These are phyloP conservation scores for Diaporthe humulicola DNA, from an alignment of 2,329 filamentous ascomycete genomes.

Conservation along the genomic window DNA sequence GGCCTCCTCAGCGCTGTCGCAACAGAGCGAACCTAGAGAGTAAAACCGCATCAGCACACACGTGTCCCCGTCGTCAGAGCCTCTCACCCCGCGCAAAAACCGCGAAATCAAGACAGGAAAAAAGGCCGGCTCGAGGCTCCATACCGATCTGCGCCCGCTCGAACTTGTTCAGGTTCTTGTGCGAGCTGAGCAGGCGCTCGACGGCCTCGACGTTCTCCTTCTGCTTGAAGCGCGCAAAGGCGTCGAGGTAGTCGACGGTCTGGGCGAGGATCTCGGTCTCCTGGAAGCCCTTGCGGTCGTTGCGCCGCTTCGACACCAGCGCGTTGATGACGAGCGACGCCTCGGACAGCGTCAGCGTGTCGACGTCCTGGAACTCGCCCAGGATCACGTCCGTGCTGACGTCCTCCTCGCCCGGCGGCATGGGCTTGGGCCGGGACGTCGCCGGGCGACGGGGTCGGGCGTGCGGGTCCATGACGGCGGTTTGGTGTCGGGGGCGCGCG, in stretches of 20 bases:
- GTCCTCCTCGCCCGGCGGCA: slow-evolving; percentile 85
- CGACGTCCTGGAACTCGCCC: slow-evolving; percentile 93
- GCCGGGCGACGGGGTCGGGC: slow-evolving; percentile 50
- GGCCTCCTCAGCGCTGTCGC: slow-evolving; percentile 92
- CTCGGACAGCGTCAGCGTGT: slow-evolving; percentile 92
- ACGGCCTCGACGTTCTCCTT: slow-evolving; percentile 97
- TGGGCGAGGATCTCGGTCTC: slow-evolving; percentile 89
- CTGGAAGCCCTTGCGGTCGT: slow-evolving; percentile 84
- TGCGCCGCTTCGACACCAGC: slow-evolving; percentile 83
- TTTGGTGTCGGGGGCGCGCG: not conserved
- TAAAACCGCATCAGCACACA: slow-evolving; percentile 30
- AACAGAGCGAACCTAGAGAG: slow-evolving; percentile 84
- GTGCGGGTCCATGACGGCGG: slow-evolving; percentile 47
- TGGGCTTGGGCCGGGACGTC: slow-evolving; percentile 77
- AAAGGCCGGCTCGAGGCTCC: slow-evolving; percentile 42
- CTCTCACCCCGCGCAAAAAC: not conserved
- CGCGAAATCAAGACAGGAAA: slow-evolving; percentile 10
- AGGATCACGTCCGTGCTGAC: slow-evolving; percentile 85
- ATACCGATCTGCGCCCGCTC: slow-evolving; percentile 92
- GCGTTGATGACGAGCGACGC: slow-evolving; percentile 93
- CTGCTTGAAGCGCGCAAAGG: slow-evolving; percentile 95
- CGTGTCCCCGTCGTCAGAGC: not conserved
- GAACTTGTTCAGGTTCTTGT: slow-evolving; percentile 87
- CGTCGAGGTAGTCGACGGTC: slow-evolving; percentile 92
- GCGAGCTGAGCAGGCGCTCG: slow-evolving; percentile 84